Conservation (phyloP, 805 yeast genomes). For the Tetrapisispora phaffii region DNA sequence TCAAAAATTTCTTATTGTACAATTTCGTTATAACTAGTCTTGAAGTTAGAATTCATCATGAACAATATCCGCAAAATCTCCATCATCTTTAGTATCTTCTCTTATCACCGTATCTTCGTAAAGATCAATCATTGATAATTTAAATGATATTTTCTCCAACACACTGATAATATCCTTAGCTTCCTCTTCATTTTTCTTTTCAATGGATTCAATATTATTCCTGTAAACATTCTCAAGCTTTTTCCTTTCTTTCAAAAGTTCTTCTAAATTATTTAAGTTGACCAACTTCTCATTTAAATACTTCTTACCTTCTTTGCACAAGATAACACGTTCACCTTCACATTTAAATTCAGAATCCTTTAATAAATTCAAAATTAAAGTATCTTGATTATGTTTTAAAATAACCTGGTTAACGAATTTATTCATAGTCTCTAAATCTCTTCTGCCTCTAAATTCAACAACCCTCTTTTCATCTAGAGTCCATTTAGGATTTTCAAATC, state of each 20-base stretch:
- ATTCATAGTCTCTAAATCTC: conserved; percentile 40
- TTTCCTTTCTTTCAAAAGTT: conserved; percentile 25
- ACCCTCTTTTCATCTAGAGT: conserved; percentile 32
- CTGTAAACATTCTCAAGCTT: conserved; percentile 19
- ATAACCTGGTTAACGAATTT: conserved; percentile 38
- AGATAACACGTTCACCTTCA: background rate
- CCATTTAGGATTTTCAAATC: conserved; percentile 14
- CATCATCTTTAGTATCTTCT: background rate
- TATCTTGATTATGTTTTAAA: conserved; percentile 8
- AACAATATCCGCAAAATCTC: background rate
- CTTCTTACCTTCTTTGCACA: conserved; percentile 13
- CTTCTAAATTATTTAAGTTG: conserved; percentile 32
- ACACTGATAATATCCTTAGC: conserved; percentile 16
- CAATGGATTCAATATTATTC: conserved; percentile 8
- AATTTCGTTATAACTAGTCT: background rate
- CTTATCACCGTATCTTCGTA: conserved; percentile 1
- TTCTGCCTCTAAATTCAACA: conserved; percentile 45
- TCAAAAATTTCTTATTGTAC: no score
- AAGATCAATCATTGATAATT: conserved; percentile 11
- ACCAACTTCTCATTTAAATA: conserved; percentile 5
- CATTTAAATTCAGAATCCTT: conserved; percentile 29
- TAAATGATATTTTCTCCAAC: conserved; percentile 13
- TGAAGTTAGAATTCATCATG: conserved; percentile 2
- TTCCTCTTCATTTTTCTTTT: conserved; percentile 13
- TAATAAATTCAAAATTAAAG: conserved; percentile 12